phyloP scores from a whole-genome alignment of 441 rosid species.

The Populus hybrid region DNA sequence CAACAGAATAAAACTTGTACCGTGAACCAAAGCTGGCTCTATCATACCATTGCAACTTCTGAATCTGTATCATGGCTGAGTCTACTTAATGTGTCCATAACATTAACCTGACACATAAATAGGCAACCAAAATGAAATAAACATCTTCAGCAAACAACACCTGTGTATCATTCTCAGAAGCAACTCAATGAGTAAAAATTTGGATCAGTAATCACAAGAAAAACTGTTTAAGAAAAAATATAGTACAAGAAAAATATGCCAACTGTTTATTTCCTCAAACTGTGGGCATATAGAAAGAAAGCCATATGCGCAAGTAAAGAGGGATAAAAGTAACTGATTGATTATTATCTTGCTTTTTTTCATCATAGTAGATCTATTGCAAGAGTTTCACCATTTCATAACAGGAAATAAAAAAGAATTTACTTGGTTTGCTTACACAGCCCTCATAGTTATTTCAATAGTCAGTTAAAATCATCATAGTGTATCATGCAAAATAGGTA shows the following conservation, averaged over 20 bases:
- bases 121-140: neutral
- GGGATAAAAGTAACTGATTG: neutral
- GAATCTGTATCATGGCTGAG: constrained; percentile 96
- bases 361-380: neutral
- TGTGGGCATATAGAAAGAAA: neutral
- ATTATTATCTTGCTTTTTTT: neutral
- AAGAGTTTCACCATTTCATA: neutral
- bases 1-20: constrained; percentile 8
- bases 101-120: constrained; percentile 58
- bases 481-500: neutral
- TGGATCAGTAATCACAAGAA: neutral
- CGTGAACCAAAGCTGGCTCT: neutral
- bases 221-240: too few relatives aligned
- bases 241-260: neutral
- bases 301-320: neutral
- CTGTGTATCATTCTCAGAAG: neutral
- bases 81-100: constrained; percentile 95
- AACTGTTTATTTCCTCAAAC: neutral
- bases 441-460: neutral
- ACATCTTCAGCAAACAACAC: constrained; percentile 2
- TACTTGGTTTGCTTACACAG: neutral
- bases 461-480: neutral
- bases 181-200: neutral
- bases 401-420: neutral
- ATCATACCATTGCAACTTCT: constrained; percentile 89